phyloP scores from a whole-genome alignment of 208 protist genomes.

The Trypanosoma melophagium region DNA sequence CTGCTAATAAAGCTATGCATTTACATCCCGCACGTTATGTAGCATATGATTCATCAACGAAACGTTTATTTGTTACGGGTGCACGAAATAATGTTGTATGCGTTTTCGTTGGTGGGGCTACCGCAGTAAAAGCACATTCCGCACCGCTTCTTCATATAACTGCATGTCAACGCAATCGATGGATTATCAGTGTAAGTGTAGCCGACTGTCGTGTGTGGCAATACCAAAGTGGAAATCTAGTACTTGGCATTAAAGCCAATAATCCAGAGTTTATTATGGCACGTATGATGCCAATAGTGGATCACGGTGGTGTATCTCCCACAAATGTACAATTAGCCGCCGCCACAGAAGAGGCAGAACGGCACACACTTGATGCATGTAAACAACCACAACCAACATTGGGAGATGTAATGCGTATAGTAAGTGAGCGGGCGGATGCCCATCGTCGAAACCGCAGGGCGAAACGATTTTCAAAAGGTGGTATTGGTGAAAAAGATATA shows the following conservation, averaged over 20 bases:
- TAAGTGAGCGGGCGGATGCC: conserved; percentile 3
- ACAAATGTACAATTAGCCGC: conserved; percentile 10
- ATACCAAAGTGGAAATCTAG: conserved; percentile 45
- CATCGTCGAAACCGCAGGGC: conserved; percentile 5
- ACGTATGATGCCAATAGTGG: conserved; percentile 5
- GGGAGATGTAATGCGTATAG: conserved; percentile 20
- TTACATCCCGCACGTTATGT: conserved; percentile 47
- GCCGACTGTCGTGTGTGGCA: conserved; percentile 65
- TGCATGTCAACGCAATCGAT: conserved; percentile 38
- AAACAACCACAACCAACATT: conserved; percentile 23
- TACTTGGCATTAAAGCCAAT: conserved; percentile 65
- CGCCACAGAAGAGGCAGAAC: conserved; percentile 9
- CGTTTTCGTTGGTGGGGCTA: conserved; percentile 60
- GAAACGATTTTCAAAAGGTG: background rate
- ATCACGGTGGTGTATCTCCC: background rate
- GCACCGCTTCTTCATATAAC: conserved; percentile 46
- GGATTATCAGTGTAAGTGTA: conserved; percentile 54
- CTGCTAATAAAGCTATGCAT: conserved; percentile 21
- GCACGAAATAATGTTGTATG: conserved; percentile 65
- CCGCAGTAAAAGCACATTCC: conserved; percentile 49
- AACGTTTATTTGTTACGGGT: conserved; percentile 67
- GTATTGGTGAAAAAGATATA: background rate
- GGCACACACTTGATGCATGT: conserved; percentile 20
- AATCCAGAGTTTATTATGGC: conserved; percentile 51
- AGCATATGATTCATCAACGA: conserved; percentile 60